Percentiles rank a stretch among this genome's conserved stretches.
phyloP scores from a whole-genome alignment of 2,329 filamentous ascomycete genomes.

The Trichoderma cornu-damae region DNA sequence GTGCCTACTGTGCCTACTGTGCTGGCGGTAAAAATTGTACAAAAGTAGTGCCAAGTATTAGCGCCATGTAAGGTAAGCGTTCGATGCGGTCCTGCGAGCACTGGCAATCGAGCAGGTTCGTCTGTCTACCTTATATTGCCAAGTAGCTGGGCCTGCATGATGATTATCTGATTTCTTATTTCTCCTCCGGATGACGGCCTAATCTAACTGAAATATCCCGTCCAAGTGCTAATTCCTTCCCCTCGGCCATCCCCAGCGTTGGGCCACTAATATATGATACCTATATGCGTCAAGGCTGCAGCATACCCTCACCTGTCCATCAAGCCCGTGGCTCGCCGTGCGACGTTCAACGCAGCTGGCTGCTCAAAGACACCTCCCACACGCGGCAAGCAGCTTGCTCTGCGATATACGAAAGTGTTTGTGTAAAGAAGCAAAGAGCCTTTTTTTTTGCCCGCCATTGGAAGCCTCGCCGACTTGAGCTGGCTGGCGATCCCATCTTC shows the following conservation, averaged over 20 bases:
- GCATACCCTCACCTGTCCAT: neutral
- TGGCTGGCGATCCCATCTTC: too few species aligned
- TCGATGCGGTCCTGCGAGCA: neutral
- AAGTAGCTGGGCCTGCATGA: constrained; percentile 4
- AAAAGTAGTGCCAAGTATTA: too few species aligned
- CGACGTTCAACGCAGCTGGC: neutral
- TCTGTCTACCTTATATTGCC: neutral
- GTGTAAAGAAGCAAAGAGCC: neutral
- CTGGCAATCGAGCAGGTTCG: too few species aligned
- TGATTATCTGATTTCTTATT: constrained; percentile 4
- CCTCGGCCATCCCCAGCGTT: neutral
- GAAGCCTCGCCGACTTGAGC: too few species aligned
- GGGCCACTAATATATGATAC: neutral
- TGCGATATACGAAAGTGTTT: neutral
- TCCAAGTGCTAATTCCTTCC: neutral
- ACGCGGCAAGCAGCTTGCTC: neutral
- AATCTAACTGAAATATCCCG: constrained; percentile 14
- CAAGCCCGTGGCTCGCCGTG: too few species aligned
- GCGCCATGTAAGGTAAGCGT: too few species aligned
- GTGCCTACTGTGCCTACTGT: too few species aligned
- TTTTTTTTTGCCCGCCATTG: too few species aligned
- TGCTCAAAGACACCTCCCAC: too few species aligned
- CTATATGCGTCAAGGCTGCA: constrained; percentile 1
- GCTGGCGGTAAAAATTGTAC: too few species aligned
- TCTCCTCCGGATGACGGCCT: neutral